Evolutionary conservation across 108 stramenopile genomes (phyloP).

Genomic region (Skeletonema potamos): DNA sequence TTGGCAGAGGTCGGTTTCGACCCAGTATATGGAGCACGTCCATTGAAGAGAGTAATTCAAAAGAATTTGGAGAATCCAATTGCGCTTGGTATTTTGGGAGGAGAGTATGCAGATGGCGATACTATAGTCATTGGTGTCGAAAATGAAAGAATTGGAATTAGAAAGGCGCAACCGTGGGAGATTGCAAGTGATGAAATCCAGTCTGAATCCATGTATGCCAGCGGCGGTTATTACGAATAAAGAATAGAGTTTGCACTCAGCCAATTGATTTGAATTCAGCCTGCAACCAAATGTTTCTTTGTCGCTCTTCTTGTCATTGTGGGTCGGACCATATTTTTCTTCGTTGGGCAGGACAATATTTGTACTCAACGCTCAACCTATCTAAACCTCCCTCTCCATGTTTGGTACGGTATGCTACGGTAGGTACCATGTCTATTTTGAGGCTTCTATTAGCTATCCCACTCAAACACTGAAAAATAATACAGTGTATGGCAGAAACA

Average conservation of each 20-base stretch:
- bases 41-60: slow-evolving; percentile 95
- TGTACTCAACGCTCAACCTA: no score
- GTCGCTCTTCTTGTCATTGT: no score
- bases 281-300: no score
- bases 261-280: no score
- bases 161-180: slow-evolving; percentile 34
- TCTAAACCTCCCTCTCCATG: no score
- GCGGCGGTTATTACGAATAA: neutral
- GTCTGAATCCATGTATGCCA: neutral
- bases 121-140: slow-evolving; percentile 57
- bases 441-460: no score
- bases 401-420: no score
- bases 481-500: no score
- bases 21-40: slow-evolving; percentile 95
- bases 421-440: no score
- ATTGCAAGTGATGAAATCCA: neutral
- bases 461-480: no score
- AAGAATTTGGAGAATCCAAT: slow-evolving; percentile 93
- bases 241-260: neutral
- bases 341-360: no score
- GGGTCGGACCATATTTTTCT: no score
- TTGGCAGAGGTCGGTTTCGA: slow-evolving; percentile 90
- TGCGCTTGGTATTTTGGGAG: slow-evolving; percentile 81
- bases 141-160: slow-evolving; percentile 39
- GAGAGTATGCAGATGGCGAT: slow-evolving; percentile 82